Evolutionary conservation across 805 yeast species (phyloP).

Genomic region (Candida taoyuanica): DNA sequence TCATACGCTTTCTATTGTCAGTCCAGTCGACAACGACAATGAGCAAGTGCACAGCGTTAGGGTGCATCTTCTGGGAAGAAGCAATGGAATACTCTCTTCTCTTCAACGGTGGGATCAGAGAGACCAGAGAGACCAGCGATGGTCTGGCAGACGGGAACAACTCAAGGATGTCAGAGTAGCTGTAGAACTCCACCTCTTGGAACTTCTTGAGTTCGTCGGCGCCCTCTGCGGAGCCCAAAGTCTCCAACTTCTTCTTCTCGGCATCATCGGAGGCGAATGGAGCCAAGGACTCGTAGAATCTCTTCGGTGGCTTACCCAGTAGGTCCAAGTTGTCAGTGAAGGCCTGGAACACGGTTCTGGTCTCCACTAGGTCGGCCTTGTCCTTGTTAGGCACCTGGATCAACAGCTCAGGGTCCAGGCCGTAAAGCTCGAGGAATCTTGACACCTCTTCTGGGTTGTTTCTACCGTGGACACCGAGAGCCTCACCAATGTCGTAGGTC

Average conservation of each 20-base stretch:
- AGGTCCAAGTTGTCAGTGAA: constrained; percentile 78
- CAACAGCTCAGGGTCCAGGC: constrained; percentile 61
- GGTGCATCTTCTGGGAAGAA: constrained; percentile 89
- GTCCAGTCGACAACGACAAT: constrained; percentile 96
- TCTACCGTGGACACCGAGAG: constrained; percentile 91
- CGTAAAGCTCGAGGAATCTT: constrained; percentile 66
- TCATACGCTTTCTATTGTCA: constrained; percentile 75
- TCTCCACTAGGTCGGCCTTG: constrained; percentile 50
- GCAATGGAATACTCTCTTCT: constrained; percentile 98
- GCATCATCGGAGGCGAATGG: constrained; percentile 63
- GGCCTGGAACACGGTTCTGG: constrained; percentile 78
- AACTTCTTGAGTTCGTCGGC: constrained; percentile 78
- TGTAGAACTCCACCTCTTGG: constrained; percentile 77
- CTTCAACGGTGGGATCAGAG: constrained; percentile 78
- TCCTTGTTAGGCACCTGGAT: constrained; percentile 72
- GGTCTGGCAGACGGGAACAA: constrained; percentile 84
- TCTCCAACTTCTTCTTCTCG: constrained; percentile 58
- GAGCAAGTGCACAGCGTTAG: constrained; percentile 83
- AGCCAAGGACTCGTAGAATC: constrained; percentile 82
- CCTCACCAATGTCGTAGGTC: constrained; percentile 92
- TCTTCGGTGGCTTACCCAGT: constrained; percentile 93
- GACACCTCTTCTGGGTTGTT: constrained; percentile 63
- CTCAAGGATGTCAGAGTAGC: constrained; percentile 76
- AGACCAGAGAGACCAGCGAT: constrained; percentile 58
- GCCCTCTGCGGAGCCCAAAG: constrained; percentile 72